Evolutionary conservation across 768 basidiomycete species (phyloP).

Genomic region (Xerocomellus dryophilus): DNA sequence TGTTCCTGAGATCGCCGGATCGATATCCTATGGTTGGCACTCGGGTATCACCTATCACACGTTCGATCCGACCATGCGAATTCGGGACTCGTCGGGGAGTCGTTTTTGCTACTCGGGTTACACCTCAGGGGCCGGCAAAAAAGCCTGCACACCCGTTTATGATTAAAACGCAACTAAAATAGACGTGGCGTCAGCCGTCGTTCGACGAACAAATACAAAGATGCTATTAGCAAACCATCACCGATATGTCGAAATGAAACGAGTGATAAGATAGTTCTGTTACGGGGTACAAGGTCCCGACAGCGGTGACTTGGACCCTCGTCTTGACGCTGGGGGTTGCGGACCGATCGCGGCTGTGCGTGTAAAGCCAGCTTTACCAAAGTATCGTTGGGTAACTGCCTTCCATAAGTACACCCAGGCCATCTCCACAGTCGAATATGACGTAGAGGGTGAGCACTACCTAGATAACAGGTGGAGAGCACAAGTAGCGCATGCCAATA

Average conservation of each 20-base stretch:
- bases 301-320: neutral
- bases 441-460: constrained; percentile 3
- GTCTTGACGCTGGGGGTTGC: neutral
- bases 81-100: neutral
- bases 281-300: neutral
- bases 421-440: neutral
- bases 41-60: neutral
- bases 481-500: neutral
- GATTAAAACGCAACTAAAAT: neutral
- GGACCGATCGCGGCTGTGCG: neutral
- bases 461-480: constrained; percentile 8
- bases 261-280: neutral
- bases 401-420: neutral
- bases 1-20: neutral
- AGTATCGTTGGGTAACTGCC: neutral
- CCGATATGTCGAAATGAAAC: constrained; percentile 2
- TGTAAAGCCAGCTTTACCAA: neutral
- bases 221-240: too few relatives aligned
- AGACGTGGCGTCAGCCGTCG: neutral
- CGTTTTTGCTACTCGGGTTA: neutral
- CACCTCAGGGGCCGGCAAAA: neutral
- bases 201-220: neutral
- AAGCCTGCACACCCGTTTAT: neutral
- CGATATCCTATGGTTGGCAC: neutral
- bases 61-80: neutral